Percentiles rank a stretch among this genome's conserved stretches.
phyloP scores from a whole-genome alignment of 1,139 yeast genomes.

The Yamadazyma kanchanaburiensis region DNA sequence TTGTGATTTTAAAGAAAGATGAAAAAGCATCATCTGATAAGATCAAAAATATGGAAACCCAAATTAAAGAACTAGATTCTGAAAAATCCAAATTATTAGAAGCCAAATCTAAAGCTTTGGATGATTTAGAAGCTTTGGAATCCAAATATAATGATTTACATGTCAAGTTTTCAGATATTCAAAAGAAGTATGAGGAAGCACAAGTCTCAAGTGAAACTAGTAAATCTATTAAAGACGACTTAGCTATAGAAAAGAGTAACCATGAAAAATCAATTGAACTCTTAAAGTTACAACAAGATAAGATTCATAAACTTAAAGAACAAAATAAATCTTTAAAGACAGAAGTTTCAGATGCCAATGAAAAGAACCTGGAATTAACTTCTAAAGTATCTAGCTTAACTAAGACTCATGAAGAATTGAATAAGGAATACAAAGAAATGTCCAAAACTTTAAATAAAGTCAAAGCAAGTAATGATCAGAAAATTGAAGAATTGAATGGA shows the following conservation, averaged over 20 bases:
- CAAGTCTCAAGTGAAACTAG: constrained; percentile 1
- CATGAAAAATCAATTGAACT: constrained; percentile 16
- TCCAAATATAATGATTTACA: constrained; percentile 22
- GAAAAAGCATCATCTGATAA: constrained; percentile 20
- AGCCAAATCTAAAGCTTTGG: constrained; percentile 16
- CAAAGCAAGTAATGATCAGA: constrained; percentile 6
- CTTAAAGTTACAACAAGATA: constrained; percentile 17
- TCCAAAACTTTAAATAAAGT: constrained; percentile 5
- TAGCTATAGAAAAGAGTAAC: constrained; percentile 14
- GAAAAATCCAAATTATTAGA: constrained; percentile 14
- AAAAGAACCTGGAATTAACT: constrained; percentile 6
- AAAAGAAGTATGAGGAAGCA: constrained; percentile 3
- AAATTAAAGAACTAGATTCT: constrained; percentile 13
- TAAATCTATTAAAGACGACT: constrained; percentile 5
- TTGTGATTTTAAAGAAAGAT: constrained; percentile 22
- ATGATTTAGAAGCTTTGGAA: constrained; percentile 12
- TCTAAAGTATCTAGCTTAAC: constrained; percentile 6
- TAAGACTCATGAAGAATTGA: constrained; percentile 6
- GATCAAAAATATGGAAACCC: constrained; percentile 16
- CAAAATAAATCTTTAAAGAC: constrained; percentile 13
- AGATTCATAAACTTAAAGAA: constrained; percentile 10
- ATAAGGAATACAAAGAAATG: constrained; percentile 8
- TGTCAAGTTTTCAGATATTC: constrained; percentile 14
- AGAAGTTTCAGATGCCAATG: constrained; percentile 13
- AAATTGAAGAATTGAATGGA: constrained; percentile 9